These are phyloP conservation scores for Pecoramyces ruminantium DNA, from an alignment of 192 early-diverging fungal species.

Conservation along the genomic window DNA sequence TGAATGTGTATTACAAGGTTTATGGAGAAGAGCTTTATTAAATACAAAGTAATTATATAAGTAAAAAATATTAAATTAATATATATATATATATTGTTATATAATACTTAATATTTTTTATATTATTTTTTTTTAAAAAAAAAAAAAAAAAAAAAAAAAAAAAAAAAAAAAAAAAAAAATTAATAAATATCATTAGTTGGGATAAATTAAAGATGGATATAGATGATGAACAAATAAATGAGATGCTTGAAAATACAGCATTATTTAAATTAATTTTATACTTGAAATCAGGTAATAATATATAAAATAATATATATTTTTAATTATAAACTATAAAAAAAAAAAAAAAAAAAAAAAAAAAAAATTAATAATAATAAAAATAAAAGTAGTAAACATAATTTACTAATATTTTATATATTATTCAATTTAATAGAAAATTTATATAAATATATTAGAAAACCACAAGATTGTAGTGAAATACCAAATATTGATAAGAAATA, in stretches of 20 bases:
- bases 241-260: background rate
- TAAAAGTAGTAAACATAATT: no score
- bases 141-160: no score
- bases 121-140: no score
- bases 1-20: background rate
- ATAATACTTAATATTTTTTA: no score
- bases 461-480: background rate
- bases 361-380: no score
- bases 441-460: background rate
- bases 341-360: no score
- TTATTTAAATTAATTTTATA: background rate
- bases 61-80: background rate
- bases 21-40: background rate
- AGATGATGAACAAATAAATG: background rate
- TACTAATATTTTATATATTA: no score
- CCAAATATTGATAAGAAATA: background rate
- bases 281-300: background rate
- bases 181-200: background rate
- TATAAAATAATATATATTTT: no score
- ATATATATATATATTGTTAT: no score
- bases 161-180: no score
- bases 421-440: no score
- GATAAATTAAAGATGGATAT: background rate
- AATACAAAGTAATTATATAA: background rate
- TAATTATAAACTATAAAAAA: no score